These are phyloP conservation scores for Saxophila tyrrhenica DNA, from an alignment of 495 filamentous ascomycete genomes.

Conservation along the genomic window DNA sequence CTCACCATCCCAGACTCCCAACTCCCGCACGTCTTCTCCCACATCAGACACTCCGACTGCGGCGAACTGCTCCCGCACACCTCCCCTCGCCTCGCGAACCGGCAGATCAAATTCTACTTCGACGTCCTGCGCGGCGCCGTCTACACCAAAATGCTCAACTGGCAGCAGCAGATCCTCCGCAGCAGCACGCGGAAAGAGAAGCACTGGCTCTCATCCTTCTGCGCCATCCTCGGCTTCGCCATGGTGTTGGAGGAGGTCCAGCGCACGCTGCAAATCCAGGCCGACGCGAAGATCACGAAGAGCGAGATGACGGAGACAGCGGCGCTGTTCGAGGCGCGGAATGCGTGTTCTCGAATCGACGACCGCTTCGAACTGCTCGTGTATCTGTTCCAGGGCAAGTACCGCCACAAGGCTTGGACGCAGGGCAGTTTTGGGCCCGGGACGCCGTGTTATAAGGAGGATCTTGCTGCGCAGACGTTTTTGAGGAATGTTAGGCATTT, in stretches of 20 bases:
- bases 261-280: slow-evolving; percentile 27
- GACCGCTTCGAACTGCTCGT: slow-evolving; percentile 24
- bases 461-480: slow-evolving; percentile 17
- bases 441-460: slow-evolving; percentile 14
- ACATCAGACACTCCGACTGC: slow-evolving; percentile 14
- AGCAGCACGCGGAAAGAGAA: slow-evolving; percentile 19
- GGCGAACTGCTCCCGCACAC: slow-evolving; percentile 12
- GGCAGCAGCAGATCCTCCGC: slow-evolving; percentile 28
- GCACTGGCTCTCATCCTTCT: slow-evolving; percentile 29
- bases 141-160: slow-evolving; percentile 25
- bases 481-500: slow-evolving; percentile 21
- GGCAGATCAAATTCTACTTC: slow-evolving; percentile 34
- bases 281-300: slow-evolving; percentile 20
- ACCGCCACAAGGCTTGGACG: slow-evolving; percentile 24
- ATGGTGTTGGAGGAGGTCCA: slow-evolving; percentile 32
- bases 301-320: slow-evolving; percentile 6
- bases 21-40: slow-evolving; percentile 12
- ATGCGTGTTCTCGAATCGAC: slow-evolving; percentile 27
- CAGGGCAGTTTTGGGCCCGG: slow-evolving; percentile 18
- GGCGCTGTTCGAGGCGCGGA: slow-evolving; percentile 16
- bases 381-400: slow-evolving; percentile 30
- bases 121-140: slow-evolving; percentile 20
- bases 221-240: slow-evolving; percentile 25
- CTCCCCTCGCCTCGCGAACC: slow-evolving; percentile 31
- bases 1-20: slow-evolving; percentile 25